Base-by-base conservation (phyloP, 164 flowering plant species). In the Sedum album region DNA sequence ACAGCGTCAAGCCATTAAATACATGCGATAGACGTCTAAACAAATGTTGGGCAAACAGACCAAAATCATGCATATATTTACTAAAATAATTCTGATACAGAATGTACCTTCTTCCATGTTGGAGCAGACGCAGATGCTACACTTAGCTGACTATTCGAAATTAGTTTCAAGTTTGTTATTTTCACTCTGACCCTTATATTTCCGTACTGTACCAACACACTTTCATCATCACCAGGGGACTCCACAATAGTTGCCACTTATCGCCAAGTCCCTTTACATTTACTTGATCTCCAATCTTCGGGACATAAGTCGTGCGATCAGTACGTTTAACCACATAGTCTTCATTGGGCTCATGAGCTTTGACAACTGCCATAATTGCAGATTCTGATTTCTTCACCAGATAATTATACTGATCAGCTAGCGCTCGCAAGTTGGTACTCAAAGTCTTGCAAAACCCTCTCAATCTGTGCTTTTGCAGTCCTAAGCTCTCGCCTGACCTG, bases 171-270 rank as follows among this genome's bases (percentile, higher is more conserved):
- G 64, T 77, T 81, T 41, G 71, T 79, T 73, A 74, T 82, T 67
- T 84, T 81, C 68, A 87, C 88, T 14, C 85, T 85, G 63, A 82
- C 77, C 73, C 76, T 86, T 28, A 93, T 75, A 72, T 90, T 90
- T 66, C 95, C 92, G 73, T 77, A 86, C 71, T 85, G 96, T 38
- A 90, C 85, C 20, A 93, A 79, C 67, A 83, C 77, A 10, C 80
- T 82, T 26, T 73, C 88, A 78, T 86, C 91, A 68, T 84, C 84
- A 14, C 71, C 86, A 53, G 88, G 79, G 57, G 80, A 78, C 83
- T 91, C 96, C 72, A 87, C 82, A 46, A 91, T 82, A 53, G 93
- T 86, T 53, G 89, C 94, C 69, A 85, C 57, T 89, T 90, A 71
- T 77, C 70, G 70, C 97, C 89, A 57, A 89, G 78, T 64, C 85